A percentile compares a stretch with the other conserved stretches of the same genome.
phyloP scores from a whole-genome alignment of 1,284 basidiomycete genomes.

The Neonothopanus nambi region DNA sequence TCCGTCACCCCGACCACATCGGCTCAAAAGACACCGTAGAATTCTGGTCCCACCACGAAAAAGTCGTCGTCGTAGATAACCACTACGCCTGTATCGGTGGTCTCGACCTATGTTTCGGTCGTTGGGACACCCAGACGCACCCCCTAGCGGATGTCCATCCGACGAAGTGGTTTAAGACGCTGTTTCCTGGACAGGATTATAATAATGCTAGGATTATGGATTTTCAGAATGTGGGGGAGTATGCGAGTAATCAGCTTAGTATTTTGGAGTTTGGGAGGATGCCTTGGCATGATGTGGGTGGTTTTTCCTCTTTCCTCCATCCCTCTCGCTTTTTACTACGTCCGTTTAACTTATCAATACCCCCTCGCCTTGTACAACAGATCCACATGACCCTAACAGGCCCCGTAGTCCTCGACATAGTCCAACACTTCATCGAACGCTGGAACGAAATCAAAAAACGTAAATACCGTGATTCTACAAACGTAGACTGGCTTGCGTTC shows the following conservation, averaged over 20 bases:
- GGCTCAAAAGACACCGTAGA: conserved; percentile 77
- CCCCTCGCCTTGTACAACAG: too few relatives aligned
- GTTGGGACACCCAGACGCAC: conserved; percentile 90
- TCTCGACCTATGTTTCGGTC: conserved; percentile 90
- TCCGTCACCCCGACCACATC: conserved; percentile 89
- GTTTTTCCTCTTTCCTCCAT: neutral
- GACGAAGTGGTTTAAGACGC: conserved; percentile 68
- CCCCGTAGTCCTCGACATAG: conserved; percentile 82
- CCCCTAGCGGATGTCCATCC: conserved; percentile 91
- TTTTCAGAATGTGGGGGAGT: conserved; percentile 82
- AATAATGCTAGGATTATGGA: conserved; percentile 85
- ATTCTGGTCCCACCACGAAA: conserved; percentile 87
- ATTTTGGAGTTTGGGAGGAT: conserved; percentile 75
- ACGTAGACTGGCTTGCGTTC: conserved; percentile 78
- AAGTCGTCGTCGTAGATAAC: conserved; percentile 86
- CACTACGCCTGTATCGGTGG: conserved; percentile 81
- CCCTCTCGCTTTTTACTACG: neutral
- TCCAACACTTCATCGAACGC: conserved; percentile 88
- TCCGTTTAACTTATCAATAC: conserved; percentile 2
- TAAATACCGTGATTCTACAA: conserved; percentile 65
- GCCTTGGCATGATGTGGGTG: conserved; percentile 88
- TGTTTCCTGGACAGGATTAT: conserved; percentile 95
- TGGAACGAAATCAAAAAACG: conserved; percentile 86
- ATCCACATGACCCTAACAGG: conserved; percentile 87
- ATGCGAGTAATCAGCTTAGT: conserved; percentile 73